These are phyloP conservation scores for Chaetoceros tenuissimus DNA, from an alignment of 108 stramenopile species.

Conservation along the genomic window DNA sequence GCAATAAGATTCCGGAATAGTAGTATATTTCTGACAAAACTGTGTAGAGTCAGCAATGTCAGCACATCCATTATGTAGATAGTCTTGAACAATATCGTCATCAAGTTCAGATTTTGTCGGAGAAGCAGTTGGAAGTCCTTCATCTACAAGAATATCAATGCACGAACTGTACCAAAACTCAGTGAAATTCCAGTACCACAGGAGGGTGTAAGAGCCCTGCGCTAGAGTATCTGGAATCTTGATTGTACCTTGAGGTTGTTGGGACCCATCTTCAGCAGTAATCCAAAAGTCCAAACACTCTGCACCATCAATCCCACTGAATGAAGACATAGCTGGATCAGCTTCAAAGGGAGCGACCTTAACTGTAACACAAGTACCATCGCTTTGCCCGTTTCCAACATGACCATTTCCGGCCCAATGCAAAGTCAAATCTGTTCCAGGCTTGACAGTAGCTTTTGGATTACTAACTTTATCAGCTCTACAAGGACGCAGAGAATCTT, in stretches of 20 bases:
- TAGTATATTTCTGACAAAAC: neutral
- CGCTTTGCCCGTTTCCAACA: constrained; percentile 7
- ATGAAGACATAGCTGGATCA: constrained; percentile 2
- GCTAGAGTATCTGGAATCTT: neutral
- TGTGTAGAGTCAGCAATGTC: neutral
- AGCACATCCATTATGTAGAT: constrained; percentile 1
- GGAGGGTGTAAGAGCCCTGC: neutral
- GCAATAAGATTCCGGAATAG: too few species aligned
- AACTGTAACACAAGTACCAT: constrained; percentile 7
- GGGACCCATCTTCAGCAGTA: constrained; percentile 1
- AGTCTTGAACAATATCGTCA: neutral
- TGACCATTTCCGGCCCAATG: constrained; percentile 8
- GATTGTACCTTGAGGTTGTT: neutral
- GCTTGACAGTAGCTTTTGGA: neutral
- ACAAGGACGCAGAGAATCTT: neutral
- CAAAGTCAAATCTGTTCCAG: neutral
- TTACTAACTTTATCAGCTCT: constrained; percentile 1
- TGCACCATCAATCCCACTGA: neutral
- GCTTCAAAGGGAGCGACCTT: constrained; percentile 4
- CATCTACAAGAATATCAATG: constrained; percentile 3
- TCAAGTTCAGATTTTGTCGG: neutral
- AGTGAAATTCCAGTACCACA: constrained; percentile 12
- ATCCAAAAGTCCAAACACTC: constrained; percentile 6
- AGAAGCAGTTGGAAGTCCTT: neutral
- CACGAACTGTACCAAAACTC: constrained; percentile 11